Evolutionary conservation across 2,329 filamentous ascomycete species (phyloP), one percentile per base, ranked within the genome.

Genomic region (Colletotrichum limetticola): DNA sequence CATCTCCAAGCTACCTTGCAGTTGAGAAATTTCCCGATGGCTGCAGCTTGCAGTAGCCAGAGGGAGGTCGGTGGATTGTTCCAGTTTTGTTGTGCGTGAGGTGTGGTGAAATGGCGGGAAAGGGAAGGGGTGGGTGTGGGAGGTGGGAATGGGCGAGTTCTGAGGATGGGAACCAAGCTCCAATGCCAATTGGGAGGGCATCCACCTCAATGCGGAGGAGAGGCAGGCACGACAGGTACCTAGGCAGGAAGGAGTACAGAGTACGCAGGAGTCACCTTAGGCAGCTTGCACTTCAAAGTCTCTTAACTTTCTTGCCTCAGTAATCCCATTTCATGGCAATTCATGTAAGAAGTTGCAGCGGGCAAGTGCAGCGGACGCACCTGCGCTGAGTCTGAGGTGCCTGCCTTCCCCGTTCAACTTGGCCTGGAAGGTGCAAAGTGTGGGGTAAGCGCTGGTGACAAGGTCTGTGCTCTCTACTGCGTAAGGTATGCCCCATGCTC

Each of bases 371-470:
- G 35, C 32, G 42, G 19, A 37, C 14, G 66, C 66, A 62, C 66
- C 66, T 68, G 42, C 58, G 14, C 37, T 16, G 32, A 35, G 32
- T 35, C 32, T 35, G 32, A 35, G 11, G 11, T 35, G 37, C 37
- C 37, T 42, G 37, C 14, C 14, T 42, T 63, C 56, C 68, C 42
- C 42, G 16, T 49, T 49, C 42, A 49, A 49, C 16, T 2, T 49
- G 42, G 5, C 16, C 42, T 49, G 42, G 42, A 49, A 67, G 63
- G 63, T 59, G 42, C 55, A 67, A 46, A 72, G 69, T 72, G 69
- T 72, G 69, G 69, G 69, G 69, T 72, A 72, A 69, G 11, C 63
- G 53, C 42, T 28, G n/a, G 30, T 16, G 12, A 61, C 59, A 35
- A n/a, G 32, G 59, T 72, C 55, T 58, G 59, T 69, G 55, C 61